phyloP scores from a whole-genome alignment of 306 rosid species.

The Vigna nakashimae region DNA sequence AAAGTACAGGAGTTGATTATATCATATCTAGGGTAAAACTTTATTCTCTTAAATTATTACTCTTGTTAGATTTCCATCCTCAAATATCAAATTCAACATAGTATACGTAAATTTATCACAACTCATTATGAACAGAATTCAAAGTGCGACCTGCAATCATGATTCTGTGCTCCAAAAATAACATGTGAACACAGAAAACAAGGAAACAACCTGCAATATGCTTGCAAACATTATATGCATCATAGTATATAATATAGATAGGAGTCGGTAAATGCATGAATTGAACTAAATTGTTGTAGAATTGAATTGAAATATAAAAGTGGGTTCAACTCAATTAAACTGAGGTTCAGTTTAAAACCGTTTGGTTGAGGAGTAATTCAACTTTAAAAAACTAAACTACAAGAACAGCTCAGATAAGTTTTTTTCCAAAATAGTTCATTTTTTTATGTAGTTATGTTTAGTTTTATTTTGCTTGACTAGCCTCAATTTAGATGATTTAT shows the following conservation, averaged over 20 bases:
- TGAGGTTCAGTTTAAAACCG: no score
- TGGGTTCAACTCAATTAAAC: no score
- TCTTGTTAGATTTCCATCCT: background rate
- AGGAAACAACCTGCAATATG: constrained; percentile 32
- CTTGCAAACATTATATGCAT: constrained; percentile 7
- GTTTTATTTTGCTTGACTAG: no score
- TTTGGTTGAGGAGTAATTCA: no score
- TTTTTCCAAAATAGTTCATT: no score
- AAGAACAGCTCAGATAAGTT: no score
- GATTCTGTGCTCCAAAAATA: background rate
- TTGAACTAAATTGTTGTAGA: no score
- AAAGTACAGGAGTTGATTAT: background rate
- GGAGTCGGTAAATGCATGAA: no score
- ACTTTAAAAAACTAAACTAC: no score
- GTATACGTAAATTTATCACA: background rate
- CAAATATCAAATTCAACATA: background rate
- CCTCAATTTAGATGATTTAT: background rate
- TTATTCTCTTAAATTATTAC: background rate
- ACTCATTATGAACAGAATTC: background rate
- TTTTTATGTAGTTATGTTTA: no score
- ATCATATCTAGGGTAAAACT: background rate
- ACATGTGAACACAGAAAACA: background rate
- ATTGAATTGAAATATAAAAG: no score
- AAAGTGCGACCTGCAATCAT: background rate
- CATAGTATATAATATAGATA: background rate